phyloP scores from a whole-genome alignment of 225 moss, liverwort and hornwort genomes.

The Sphagnum contortum region DNA sequence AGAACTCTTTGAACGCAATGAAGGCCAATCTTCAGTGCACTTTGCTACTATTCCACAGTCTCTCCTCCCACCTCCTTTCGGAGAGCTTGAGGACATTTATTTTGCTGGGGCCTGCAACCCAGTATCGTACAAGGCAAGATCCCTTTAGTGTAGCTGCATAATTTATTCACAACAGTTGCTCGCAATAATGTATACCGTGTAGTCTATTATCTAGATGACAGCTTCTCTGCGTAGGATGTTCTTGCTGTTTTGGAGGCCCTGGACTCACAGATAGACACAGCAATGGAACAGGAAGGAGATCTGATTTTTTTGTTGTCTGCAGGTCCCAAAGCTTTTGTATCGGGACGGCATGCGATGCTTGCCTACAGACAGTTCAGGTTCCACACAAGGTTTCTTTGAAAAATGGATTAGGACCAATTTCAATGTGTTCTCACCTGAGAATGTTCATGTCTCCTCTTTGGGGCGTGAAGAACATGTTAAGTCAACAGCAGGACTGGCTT shows the following conservation, averaged over 20 bases:
- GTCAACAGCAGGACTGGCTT: constrained; percentile 5
- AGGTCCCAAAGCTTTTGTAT: constrained; percentile 79
- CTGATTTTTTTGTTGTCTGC: constrained; percentile 1
- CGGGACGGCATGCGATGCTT: constrained; percentile 82
- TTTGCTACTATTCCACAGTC: constrained; percentile 50
- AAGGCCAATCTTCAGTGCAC: constrained; percentile 76
- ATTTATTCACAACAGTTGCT: not conserved
- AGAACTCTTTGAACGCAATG: constrained; percentile 86
- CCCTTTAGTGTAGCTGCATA: not conserved
- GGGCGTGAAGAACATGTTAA: constrained; percentile 6
- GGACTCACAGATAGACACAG: too few relatives aligned
- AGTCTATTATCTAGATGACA: too few relatives aligned
- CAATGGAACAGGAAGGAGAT: too few relatives aligned
- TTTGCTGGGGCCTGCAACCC: constrained; percentile 73
- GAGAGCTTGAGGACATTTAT: constrained; percentile 74
- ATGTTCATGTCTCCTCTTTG: constrained; percentile 60
- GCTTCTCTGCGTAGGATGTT: too few relatives aligned
- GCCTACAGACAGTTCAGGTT: constrained; percentile 63
- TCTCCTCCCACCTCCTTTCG: constrained; percentile 67
- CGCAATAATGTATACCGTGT: not conserved
- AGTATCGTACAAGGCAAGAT: constrained; percentile 53
- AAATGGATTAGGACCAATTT: constrained; percentile 60
- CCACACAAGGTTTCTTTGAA: constrained; percentile 62
- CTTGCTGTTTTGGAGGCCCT: too few relatives aligned
- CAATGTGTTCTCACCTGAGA: constrained; percentile 64